Evolutionary conservation across 768 basidiomycete species (phyloP), one percentile per base, ranked within the genome.

Genomic region (Tricholoma terreum): DNA sequence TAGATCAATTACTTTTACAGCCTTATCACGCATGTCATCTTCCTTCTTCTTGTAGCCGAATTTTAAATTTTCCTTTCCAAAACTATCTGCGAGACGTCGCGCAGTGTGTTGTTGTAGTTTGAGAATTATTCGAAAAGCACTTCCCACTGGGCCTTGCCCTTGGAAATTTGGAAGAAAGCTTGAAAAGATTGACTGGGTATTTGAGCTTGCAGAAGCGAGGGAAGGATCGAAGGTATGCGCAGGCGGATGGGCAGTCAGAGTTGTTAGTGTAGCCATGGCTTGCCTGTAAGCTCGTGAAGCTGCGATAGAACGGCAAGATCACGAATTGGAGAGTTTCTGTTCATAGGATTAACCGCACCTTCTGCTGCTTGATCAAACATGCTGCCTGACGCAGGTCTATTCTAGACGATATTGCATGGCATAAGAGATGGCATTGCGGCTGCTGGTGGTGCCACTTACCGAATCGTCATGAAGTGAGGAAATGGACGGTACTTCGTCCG

Each of bases 1-100:
- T 10, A 94, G 68, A 65, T 92, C 90, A 12, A 93, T 66, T 31
- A 91, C 89, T 68, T 93, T 93, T 67, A 91, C 84, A 8, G 89
- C 87, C 65, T 88, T 89, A 2, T 82, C 78, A 17, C 75, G 78
- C 61, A 84, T 70, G 59, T 92, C 90, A 46, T 90, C 89, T 15
- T 85, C 84, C 64, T 76, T 83, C 66, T 75, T 80, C 62, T 77
- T 82, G 19, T 78, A 73, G 5, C 77, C 66, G 14, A 77, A 67
- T 52, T 73, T 73, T 7, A 76, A 52, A 1, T 67, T 66, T 55
- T 78, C 77, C 60, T 72, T 78, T 49, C 75, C 73, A 38, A 75
- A 66, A 57, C 72, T 73, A 56, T 69, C 77, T 36, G 71, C 65
- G 35, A 82, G 61, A 49, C 78, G 71, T 22, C 74, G 75, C 36